A percentile compares a stretch with the other conserved stretches of the same genome.
phyloP scores from a whole-genome alignment of 345 rosid species.

The Pistacia atlantica region DNA sequence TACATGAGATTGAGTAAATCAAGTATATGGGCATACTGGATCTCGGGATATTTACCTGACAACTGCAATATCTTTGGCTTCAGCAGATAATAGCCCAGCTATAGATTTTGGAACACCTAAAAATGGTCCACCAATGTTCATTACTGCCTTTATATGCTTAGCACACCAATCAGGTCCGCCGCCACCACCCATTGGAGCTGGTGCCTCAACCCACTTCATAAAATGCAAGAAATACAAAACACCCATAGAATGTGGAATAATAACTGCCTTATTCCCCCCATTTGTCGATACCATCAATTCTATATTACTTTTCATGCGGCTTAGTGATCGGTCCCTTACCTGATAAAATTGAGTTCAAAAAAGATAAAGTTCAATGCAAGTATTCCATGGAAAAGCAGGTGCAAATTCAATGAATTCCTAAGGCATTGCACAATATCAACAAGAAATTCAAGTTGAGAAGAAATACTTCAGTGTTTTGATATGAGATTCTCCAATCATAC shows the following conservation, averaged over 20 bases:
- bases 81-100: conserved; percentile 90
- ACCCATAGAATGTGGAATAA: conserved; percentile 98
- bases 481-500: conserved; percentile 95
- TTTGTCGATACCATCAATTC: conserved; percentile 85
- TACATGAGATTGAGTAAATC: neutral
- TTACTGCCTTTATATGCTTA: conserved; percentile 86
- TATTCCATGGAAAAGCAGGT: neutral
- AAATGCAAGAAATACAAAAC: conserved; percentile 88
- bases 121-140: conserved; percentile 95
- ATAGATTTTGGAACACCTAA: conserved; percentile 94
- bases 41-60: conserved; percentile 59
- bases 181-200: conserved; percentile 96
- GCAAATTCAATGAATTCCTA: conserved; percentile 1
- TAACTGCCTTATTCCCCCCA: conserved; percentile 82
- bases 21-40: neutral
- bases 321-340: conserved; percentile 88
- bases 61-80: conserved; percentile 91
- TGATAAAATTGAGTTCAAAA: conserved; percentile 29
- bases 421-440: neutral
- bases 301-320: conserved; percentile 78
- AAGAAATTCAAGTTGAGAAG: conserved; percentile 20
- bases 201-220: conserved; percentile 99
- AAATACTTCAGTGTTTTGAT: conserved; percentile 91
- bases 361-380: conserved; percentile 17
- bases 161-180: conserved; percentile 97